phyloP scores from a whole-genome alignment of 2,329 filamentous ascomycete species.

The Kalaharituber pfeilii region DNA sequence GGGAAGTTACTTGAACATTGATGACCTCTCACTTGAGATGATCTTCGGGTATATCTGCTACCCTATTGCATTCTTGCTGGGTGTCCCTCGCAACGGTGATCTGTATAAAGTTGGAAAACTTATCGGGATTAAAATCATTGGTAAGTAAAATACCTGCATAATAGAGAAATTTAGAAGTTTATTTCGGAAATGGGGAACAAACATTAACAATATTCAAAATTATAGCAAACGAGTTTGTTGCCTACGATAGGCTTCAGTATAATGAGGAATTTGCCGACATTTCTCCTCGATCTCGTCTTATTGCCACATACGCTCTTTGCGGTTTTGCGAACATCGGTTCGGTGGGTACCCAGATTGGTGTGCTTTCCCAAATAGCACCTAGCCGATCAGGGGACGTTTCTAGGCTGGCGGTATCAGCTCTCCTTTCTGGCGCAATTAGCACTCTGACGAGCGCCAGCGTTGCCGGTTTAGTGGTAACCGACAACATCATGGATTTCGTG shows the following conservation, averaged over 20 bases:
- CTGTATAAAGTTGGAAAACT: constrained; percentile 58
- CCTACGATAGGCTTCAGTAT: constrained; percentile 18
- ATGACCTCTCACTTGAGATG: constrained; percentile 52
- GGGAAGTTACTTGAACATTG: constrained; percentile 60
- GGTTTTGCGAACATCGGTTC: constrained; percentile 39
- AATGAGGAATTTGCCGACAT: constrained; percentile 24
- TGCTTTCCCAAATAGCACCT: constrained; percentile 35
- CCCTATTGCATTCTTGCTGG: constrained; percentile 63
- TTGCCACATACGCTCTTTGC: constrained; percentile 37
- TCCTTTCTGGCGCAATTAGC: constrained; percentile 34
- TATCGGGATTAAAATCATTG: constrained; percentile 71
- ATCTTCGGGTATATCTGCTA: constrained; percentile 64
- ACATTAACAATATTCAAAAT: no score
- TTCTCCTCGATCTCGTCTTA: constrained; percentile 33
- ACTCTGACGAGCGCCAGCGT: constrained; percentile 34
- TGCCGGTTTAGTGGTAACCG: constrained; percentile 31
- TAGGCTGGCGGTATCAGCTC: constrained; percentile 32
- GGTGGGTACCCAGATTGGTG: constrained; percentile 37
- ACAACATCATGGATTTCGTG: constrained; percentile 20
- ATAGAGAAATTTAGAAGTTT: background rate
- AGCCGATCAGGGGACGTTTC: constrained; percentile 35
- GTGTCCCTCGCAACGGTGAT: constrained; percentile 46
- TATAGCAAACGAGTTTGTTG: constrained; percentile 20
- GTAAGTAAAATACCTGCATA: constrained; percentile 27
- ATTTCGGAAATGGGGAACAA: no score